These are phyloP conservation scores for Neolentinus lepideus DNA, from an alignment of 1,284 basidiomycete genomes.

Conservation along the genomic window DNA sequence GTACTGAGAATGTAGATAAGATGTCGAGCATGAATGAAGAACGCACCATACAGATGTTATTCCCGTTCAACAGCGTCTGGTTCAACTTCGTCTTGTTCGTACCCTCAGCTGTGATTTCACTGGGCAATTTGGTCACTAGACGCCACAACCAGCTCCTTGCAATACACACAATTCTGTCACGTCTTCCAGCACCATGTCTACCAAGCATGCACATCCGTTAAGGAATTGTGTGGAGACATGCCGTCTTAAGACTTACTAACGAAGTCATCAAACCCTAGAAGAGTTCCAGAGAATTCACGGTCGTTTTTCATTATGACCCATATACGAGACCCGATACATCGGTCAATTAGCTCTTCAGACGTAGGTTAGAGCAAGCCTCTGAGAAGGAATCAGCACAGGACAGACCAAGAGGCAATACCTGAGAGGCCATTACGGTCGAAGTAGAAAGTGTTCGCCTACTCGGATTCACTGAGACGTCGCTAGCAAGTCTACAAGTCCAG, in stretches of 20 bases:
- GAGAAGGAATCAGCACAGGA: background rate
- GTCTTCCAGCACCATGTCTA: conserved; percentile 98
- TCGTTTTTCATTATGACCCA: conserved; percentile 98
- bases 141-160: background rate
- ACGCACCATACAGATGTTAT: conserved; percentile 95
- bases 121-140: conserved; percentile 23
- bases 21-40: background rate
- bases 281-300: conserved; percentile 91
- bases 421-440: conserved; percentile 44
- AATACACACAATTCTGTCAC: conserved; percentile 84
- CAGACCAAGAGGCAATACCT: conserved; percentile 51
- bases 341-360: conserved; percentile 74
- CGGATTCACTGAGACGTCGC: too few relatives aligned
- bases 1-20: background rate
- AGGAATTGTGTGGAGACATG: background rate
- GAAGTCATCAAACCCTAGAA: conserved; percentile 97
- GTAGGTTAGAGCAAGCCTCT: background rate
- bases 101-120: conserved; percentile 82
- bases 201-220: background rate
- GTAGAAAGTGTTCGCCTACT: too few relatives aligned
- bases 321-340: conserved; percentile 90
- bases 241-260: conserved; percentile 76
- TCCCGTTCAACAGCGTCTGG: conserved; percentile 93
- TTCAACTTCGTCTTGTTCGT: conserved; percentile 77
- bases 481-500: too few relatives aligned